Evolutionary conservation across 176 grass and related monocot species (phyloP).

Genomic region (Microstegium vimineum): DNA sequence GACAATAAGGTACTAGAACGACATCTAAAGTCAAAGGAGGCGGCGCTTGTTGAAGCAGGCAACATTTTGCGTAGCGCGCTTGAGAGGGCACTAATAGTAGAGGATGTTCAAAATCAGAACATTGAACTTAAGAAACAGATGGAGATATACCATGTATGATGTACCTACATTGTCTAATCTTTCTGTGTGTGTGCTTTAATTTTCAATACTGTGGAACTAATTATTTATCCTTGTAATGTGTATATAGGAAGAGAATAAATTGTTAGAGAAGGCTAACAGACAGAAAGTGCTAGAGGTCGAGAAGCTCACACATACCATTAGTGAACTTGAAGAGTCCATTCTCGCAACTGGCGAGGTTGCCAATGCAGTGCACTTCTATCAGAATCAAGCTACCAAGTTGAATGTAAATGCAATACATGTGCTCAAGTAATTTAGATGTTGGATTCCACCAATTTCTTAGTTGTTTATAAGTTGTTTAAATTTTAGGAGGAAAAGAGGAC

Average conservation of each 20-base stretch:
- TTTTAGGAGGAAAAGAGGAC: slow-evolving; percentile 87
- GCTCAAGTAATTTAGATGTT: not conserved
- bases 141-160: slow-evolving; percentile 90
- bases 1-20: slow-evolving; percentile 83
- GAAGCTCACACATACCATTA: slow-evolving; percentile 68
- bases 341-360: slow-evolving; percentile 43
- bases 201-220: not conserved
- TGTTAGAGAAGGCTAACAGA: slow-evolving; percentile 73
- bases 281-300: slow-evolving; percentile 78
- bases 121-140: slow-evolving; percentile 74
- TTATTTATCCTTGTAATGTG: not conserved
- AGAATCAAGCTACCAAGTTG: slow-evolving; percentile 53
- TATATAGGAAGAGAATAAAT: slow-evolving; percentile 77
- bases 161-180: not conserved
- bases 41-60: slow-evolving; percentile 74
- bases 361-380: slow-evolving; percentile 60
- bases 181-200: not conserved
- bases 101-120: slow-evolving; percentile 85
- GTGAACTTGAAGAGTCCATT: slow-evolving; percentile 78
- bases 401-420: slow-evolving; percentile 37
- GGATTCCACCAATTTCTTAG: not conserved
- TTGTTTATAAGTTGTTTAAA: not conserved
- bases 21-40: slow-evolving; percentile 73
- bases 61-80: slow-evolving; percentile 65
- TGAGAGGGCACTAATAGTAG: slow-evolving; percentile 82